These are phyloP conservation scores for Triticum turgidum DNA, from an alignment of 176 grass and related monocot species.

Conservation along the genomic window DNA sequence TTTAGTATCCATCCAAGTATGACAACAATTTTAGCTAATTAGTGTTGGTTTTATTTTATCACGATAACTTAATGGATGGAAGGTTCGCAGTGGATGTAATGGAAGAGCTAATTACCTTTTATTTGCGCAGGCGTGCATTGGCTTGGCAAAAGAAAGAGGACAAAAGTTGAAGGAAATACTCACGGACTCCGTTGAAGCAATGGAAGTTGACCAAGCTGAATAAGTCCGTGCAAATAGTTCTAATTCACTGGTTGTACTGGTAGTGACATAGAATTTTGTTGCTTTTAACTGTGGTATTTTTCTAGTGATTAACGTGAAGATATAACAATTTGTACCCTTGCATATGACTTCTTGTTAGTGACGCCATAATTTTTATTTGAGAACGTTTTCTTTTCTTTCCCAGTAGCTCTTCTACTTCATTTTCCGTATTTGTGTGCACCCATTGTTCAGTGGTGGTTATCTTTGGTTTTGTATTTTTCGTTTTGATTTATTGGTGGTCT, in stretches of 20 bases:
- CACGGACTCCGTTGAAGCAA: constrained; percentile 47
- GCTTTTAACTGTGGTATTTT: neutral
- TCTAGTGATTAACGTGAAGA: neutral
- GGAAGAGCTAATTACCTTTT: neutral
- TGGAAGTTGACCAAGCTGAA: constrained; percentile 69
- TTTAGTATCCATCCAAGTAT: neutral
- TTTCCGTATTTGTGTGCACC: neutral
- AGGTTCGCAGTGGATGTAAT: neutral
- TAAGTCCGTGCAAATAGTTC: constrained; percentile 21
- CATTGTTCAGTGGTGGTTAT: neutral
- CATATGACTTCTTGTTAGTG: neutral
- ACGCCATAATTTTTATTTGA: neutral
- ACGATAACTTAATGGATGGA: neutral
- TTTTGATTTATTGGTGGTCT: neutral
- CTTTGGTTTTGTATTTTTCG: neutral
- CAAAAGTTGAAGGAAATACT: constrained; percentile 49
- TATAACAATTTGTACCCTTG: neutral
- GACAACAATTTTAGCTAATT: neutral
- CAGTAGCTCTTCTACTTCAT: neutral
- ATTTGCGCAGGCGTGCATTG: constrained; percentile 58
- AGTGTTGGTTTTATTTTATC: neutral
- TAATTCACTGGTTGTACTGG: constrained; percentile 7
- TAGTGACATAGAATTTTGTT: neutral
- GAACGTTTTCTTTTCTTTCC: too few species aligned
- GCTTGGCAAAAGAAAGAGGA: constrained; percentile 55